A percentile compares a stretch with the other conserved stretches of the same genome.
phyloP scores from a whole-genome alignment of 2,329 filamentous ascomycete genomes.

The Monosporascus ibericus region DNA sequence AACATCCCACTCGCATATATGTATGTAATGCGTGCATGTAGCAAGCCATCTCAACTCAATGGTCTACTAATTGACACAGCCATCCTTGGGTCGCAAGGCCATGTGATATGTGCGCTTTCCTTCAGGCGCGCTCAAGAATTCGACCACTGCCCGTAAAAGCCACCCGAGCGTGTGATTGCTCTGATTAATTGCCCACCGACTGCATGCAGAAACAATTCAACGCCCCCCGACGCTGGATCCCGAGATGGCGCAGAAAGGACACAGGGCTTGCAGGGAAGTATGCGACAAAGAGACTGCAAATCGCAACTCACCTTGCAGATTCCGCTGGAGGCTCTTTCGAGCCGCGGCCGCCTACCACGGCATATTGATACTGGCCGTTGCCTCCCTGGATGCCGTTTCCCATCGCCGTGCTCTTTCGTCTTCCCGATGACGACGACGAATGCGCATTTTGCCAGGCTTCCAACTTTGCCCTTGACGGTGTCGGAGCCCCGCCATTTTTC shows the following conservation, averaged over 20 bases:
- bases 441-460: constrained; percentile 26
- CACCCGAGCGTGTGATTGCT: not conserved
- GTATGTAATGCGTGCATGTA: no score
- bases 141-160: not conserved
- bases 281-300: not conserved
- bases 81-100: not conserved
- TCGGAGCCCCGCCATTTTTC: constrained; percentile 16
- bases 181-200: not conserved
- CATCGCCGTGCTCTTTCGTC: constrained; percentile 7
- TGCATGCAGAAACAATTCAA: no score
- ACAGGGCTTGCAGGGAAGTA: not conserved
- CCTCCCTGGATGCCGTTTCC: constrained; percentile 20
- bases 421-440: constrained; percentile 12
- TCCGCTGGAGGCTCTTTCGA: constrained; percentile 26
- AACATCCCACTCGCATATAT: no score
- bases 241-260: no score
- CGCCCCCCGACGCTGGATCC: no score
- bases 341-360: constrained; percentile 29
- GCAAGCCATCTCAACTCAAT: not conserved
- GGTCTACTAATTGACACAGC: not conserved
- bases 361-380: constrained; percentile 29
- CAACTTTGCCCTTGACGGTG: constrained; percentile 22
- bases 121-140: not conserved
- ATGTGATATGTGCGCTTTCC: not conserved
- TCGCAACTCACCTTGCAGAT: constrained; percentile 5